Evolutionary conservation across 371 early-diverging fungal species (phyloP), one percentile per base, ranked within the genome.

Genomic region (Mortierella sp.): DNA sequence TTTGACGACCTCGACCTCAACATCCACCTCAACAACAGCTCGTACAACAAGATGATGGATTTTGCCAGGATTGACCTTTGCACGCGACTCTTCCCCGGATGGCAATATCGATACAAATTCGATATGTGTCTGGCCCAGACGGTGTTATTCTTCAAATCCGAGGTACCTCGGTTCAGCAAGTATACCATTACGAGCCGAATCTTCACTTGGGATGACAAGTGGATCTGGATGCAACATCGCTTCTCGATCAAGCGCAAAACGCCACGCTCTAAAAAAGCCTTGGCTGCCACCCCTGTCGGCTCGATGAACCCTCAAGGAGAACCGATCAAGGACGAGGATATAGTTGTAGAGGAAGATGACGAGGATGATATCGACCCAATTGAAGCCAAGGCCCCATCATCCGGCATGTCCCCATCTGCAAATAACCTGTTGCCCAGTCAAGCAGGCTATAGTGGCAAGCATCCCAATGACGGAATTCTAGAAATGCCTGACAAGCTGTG

Each of bases 141-240:
- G 0, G 71, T 69, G 7, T 44, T 74, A 21, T 70, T 87, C 51
- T 89, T 88, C 72, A 84, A 84, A 66, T 84, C 85, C 4, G 89
- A 89, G 56, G 88, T 89, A 1, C 84, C 86, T 7, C 81, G 86
- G 15, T 80, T 88, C 44, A 74, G 76, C 51, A 82, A 81, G 57
- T 89, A 86, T 57, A 84, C 83, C 1, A 81, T 88, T 51, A 82
- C 88, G 29, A 82, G 82, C 28, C 85, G 89, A 6, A 64, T 90
- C 57, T 85, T 83, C 67, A 82, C 88, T 7, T 90, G 89, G 88
- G 84, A 85, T 52, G 81, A 87, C 23, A 89, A 90, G 60, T 90
- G 89, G 89, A 73, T 79, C 62, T 79, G 80, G 80, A 66, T 73
- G 64, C 73, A 72, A 25, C 69, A 69, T 46, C 66, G 80, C 19